These are phyloP conservation scores for Colletotrichum eleusines DNA, from an alignment of 2,329 filamentous ascomycete genomes.

Conservation along the genomic window DNA sequence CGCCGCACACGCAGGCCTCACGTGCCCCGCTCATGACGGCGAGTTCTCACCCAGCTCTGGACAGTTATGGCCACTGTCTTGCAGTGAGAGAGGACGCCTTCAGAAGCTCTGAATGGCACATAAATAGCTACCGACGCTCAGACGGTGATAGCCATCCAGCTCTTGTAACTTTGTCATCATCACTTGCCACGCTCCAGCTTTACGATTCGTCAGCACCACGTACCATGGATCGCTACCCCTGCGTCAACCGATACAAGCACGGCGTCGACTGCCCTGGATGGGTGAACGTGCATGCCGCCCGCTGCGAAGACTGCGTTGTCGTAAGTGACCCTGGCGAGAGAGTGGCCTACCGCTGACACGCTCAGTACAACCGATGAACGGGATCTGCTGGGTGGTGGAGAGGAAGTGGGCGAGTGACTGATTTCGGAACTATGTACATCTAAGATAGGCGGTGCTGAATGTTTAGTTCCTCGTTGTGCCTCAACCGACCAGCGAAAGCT, in stretches of 20 bases:
- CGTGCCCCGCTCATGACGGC: too few relatives aligned
- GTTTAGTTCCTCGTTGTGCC: too few relatives aligned
- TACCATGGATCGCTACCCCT: conserved; percentile 37
- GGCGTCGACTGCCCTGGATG: conserved; percentile 38
- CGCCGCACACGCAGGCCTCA: not conserved
- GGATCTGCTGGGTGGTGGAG: too few relatives aligned
- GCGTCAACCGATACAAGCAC: conserved; percentile 39
- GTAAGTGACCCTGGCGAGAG: not conserved
- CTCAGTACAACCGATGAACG: conserved; percentile 39
- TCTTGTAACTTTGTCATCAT: not conserved
- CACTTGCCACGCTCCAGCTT: not conserved
- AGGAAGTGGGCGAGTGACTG: too few relatives aligned
- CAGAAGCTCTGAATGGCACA: not conserved
- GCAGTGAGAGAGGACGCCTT: too few relatives aligned
- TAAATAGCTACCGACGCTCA: not conserved
- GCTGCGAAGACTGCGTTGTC: conserved; percentile 37
- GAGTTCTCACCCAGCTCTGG: too few relatives aligned
- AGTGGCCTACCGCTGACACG: not conserved
- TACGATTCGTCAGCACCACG: not conserved
- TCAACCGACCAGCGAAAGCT: too few relatives aligned
- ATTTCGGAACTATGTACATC: not conserved
- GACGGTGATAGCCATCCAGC: not conserved
- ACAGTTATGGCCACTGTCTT: too few relatives aligned
- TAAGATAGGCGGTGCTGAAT: too few relatives aligned
- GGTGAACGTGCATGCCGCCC: conserved; percentile 28